Conservation (phyloP, 257 asterid species). For the Vinca minor region DNA sequence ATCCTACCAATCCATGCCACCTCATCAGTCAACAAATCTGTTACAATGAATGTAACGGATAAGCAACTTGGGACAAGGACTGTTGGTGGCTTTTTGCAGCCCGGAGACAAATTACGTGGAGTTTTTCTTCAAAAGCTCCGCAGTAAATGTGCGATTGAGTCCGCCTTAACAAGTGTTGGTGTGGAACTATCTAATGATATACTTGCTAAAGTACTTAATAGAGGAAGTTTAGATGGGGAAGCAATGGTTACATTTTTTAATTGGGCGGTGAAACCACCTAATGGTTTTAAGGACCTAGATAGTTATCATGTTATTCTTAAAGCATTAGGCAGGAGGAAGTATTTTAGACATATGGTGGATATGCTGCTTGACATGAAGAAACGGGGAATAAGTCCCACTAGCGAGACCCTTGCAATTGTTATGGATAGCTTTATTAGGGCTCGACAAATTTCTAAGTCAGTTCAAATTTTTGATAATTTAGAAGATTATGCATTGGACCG, state of each 20-base stretch:
- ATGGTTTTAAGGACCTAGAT: slow-evolving; percentile 18
- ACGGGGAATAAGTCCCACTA: slow-evolving; percentile 33
- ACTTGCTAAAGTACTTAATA: slow-evolving; percentile 51
- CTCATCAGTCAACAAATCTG: slow-evolving; percentile 21
- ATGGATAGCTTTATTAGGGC: slow-evolving; percentile 64
- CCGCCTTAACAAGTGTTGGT: slow-evolving; percentile 38
- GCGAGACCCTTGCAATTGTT: slow-evolving; percentile 47
- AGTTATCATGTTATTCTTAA: slow-evolving; percentile 42
- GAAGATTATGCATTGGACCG: slow-evolving; percentile 48
- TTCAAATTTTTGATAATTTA: slow-evolving; percentile 37
- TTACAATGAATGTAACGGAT: slow-evolving; percentile 1
- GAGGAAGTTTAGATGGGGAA: slow-evolving; percentile 56
- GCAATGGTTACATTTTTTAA: slow-evolving; percentile 51
- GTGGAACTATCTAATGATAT: slow-evolving; percentile 45
- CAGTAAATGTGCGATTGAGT: slow-evolving; percentile 35
- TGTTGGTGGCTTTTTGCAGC: slow-evolving; percentile 51
- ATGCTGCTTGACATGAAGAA: slow-evolving; percentile 42
- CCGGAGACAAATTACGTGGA: slow-evolving; percentile 77
- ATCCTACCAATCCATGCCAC: slow-evolving; percentile 23
- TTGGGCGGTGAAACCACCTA: slow-evolving; percentile 58
- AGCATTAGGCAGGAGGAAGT: slow-evolving; percentile 74
- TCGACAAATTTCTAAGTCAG: slow-evolving; percentile 50
- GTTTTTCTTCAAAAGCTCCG: slow-evolving; percentile 60
- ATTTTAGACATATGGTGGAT: slow-evolving; percentile 53
- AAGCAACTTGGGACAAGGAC: slow-evolving; percentile 18